A percentile compares a stretch with the other conserved stretches of the same genome.
Conservation (phyloP, 192 early-diverging fungal genomes). For the Coemansia sp. region DNA sequence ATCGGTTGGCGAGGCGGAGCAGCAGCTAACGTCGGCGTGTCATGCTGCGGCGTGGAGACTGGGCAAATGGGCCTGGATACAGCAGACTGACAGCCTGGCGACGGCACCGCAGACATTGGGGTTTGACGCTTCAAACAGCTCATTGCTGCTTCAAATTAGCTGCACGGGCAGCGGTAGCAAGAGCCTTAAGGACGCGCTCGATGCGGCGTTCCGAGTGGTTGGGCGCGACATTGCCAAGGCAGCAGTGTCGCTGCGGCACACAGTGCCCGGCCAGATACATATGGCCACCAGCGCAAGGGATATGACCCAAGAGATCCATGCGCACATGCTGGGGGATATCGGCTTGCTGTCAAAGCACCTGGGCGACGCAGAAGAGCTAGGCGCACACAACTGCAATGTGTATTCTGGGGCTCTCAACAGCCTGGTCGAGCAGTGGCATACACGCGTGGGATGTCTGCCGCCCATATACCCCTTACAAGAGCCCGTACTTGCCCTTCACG, state of each 20-base stretch:
- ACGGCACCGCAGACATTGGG: neutral
- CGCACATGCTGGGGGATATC: conserved; percentile 47
- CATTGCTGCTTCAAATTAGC: conserved; percentile 17
- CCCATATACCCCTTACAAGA: conserved; percentile 33
- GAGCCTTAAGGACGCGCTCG: neutral
- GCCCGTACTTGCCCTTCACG: conserved; percentile 43
- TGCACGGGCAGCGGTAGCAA: neutral
- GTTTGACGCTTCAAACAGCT: conserved; percentile 31
- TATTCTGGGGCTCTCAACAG: conserved; percentile 1
- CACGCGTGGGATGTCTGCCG: conserved; percentile 27
- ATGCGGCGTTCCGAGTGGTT: conserved; percentile 8
- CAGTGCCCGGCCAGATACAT: neutral
- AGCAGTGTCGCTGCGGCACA: neutral
- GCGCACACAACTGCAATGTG: conserved; percentile 2
- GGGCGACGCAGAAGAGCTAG: neutral
- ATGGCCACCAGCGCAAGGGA: neutral
- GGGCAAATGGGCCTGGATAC: conserved; percentile 43
- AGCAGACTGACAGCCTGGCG: neutral
- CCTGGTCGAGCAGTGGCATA: conserved; percentile 30
- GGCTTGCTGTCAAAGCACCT: conserved; percentile 16
- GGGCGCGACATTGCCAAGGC: conserved; percentile 21
- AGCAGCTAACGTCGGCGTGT: conserved; percentile 24
- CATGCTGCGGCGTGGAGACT: conserved; percentile 45
- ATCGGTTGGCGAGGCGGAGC: conserved; percentile 3
- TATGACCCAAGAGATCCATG: conserved; percentile 20